Evolutionary conservation across 2,329 filamentous ascomycete species (phyloP).

Genomic region (Fusarium nygamai): DNA sequence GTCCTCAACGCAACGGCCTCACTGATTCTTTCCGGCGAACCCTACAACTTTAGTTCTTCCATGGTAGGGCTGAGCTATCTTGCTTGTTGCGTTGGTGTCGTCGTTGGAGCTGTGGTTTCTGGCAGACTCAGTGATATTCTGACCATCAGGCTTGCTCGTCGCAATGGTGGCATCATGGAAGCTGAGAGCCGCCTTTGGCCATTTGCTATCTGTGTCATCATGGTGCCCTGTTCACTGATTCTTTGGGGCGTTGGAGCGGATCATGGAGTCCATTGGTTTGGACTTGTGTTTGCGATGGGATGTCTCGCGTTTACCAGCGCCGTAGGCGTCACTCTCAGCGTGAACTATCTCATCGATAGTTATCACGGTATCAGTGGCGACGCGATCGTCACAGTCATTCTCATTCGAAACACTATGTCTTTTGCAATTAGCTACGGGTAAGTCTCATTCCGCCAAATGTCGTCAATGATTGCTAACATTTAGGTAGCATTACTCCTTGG

Average conservation of each 20-base stretch:
- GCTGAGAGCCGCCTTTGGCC: conserved; percentile 55
- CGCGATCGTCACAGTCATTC: conserved; percentile 51
- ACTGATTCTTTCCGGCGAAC: conserved; percentile 50
- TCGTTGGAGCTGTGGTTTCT: conserved; percentile 42
- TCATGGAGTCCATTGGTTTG: conserved; percentile 54
- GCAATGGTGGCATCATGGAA: conserved; percentile 54
- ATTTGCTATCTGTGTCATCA: conserved; percentile 44
- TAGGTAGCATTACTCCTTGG: conserved; percentile 57
- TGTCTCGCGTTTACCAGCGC: conserved; percentile 46
- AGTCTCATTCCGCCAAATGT: background rate
- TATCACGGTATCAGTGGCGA: conserved; percentile 54
- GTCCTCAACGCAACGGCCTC: conserved; percentile 55
- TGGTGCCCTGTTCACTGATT: conserved; percentile 42
- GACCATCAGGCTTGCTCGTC: conserved; percentile 51
- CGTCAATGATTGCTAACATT: background rate
- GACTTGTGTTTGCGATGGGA: conserved; percentile 53
- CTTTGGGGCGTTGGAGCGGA: conserved; percentile 50
- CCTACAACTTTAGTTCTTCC: conserved; percentile 51
- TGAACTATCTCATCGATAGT: conserved; percentile 54
- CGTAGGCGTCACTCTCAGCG: conserved; percentile 49
- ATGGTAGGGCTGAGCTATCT: conserved; percentile 54
- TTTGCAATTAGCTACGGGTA: conserved; percentile 49
- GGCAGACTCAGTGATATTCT: conserved; percentile 52
- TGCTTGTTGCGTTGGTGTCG: conserved; percentile 49
- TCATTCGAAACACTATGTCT: conserved; percentile 52